These are phyloP conservation scores for Cyberlindnera petersonii DNA, from an alignment of 805 yeast species.

Conservation along the genomic window DNA sequence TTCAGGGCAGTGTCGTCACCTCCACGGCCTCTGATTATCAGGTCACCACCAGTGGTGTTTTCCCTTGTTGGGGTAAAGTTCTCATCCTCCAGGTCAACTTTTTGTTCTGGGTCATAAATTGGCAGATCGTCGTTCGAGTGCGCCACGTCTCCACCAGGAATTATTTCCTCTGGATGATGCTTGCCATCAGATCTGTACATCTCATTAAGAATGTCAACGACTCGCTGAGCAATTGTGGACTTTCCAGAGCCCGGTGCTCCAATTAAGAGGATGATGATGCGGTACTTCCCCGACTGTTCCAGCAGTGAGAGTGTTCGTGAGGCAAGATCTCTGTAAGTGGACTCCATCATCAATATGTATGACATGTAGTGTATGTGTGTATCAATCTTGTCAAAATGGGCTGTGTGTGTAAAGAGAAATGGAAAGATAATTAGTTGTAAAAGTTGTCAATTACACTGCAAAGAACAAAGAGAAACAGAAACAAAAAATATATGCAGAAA, in stretches of 20 bases:
- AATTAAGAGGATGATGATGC: slow-evolving; percentile 56
- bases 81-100: slow-evolving; percentile 21
- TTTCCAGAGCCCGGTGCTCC: slow-evolving; percentile 90
- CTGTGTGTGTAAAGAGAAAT: too few species aligned
- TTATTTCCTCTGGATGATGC: slow-evolving; percentile 1
- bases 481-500: too few species aligned
- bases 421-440: neutral
- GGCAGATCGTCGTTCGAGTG: slow-evolving; percentile 13
- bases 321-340: slow-evolving; percentile 29
- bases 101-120: slow-evolving; percentile 2
- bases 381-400: neutral
- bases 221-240: slow-evolving; percentile 53
- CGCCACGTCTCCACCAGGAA: slow-evolving; percentile 6
- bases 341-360: slow-evolving; percentile 26
- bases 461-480: too few species aligned
- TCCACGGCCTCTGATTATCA: slow-evolving; percentile 25
- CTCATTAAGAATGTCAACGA: slow-evolving; percentile 41
- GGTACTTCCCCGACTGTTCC: slow-evolving; percentile 30
- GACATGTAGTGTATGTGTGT: slow-evolving; percentile 7
- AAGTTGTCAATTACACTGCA: too few species aligned
- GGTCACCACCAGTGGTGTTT: slow-evolving; percentile 2
- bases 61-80: slow-evolving; percentile 9
- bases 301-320: slow-evolving; percentile 30
- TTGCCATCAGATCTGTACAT: slow-evolving; percentile 21
- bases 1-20: slow-evolving; percentile 25